phyloP scores from a whole-genome alignment of 208 protist species.

The Porcisia deanei region DNA sequence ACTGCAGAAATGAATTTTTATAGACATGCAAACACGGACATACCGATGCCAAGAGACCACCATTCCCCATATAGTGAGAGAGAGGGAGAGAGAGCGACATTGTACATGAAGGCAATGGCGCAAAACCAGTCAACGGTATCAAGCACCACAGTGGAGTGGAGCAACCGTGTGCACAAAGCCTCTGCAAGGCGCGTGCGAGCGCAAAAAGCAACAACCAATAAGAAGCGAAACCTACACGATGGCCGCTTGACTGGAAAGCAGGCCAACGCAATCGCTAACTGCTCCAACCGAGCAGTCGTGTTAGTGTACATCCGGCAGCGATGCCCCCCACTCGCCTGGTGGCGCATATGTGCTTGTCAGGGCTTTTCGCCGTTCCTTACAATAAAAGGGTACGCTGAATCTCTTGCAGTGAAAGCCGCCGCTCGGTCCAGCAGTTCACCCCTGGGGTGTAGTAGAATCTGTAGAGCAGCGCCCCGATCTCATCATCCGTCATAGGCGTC shows the following conservation, averaged over 20 bases:
- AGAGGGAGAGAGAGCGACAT: not conserved
- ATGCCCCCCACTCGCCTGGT: not conserved
- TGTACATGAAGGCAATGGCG: not conserved
- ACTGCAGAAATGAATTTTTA: not conserved
- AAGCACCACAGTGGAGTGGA: not conserved
- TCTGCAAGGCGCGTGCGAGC: not conserved
- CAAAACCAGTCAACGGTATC: not conserved
- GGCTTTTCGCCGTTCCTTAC: constrained; percentile 17
- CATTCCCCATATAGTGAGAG: not conserved
- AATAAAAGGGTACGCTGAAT: constrained; percentile 61
- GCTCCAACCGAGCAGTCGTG: not conserved
- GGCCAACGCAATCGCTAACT: not conserved
- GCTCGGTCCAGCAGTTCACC: constrained; percentile 59
- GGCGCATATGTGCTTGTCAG: not conserved
- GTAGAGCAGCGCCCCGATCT: constrained; percentile 80
- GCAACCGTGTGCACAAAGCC: not conserved
- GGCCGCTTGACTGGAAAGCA: not conserved
- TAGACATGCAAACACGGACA: constrained; percentile 10
- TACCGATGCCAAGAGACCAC: not conserved
- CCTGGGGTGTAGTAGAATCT: constrained; percentile 78
- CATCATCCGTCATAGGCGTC: constrained; percentile 61
- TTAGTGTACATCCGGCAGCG: constrained; percentile 10
- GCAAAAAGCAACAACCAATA: not conserved
- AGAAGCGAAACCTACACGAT: not conserved
- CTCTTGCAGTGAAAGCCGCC: constrained; percentile 69